phyloP scores from a whole-genome alignment of 352 stramenopile genomes.

The Globisporangium parvum region DNA sequence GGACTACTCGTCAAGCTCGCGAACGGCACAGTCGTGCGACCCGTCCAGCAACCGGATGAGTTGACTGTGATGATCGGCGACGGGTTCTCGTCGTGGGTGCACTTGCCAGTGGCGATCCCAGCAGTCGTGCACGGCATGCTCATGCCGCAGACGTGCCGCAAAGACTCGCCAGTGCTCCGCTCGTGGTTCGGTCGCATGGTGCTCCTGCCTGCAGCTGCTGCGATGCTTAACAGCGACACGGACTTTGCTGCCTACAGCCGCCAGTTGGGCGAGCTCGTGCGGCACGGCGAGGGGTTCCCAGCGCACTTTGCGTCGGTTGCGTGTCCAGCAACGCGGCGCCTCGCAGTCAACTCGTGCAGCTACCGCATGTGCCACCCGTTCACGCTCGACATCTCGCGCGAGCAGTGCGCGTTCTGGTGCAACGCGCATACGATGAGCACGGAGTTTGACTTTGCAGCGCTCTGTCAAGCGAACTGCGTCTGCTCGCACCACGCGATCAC shows the following conservation, averaged over 20 bases:
- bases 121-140: conserved; percentile 18
- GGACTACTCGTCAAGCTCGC: conserved; percentile 12
- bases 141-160: conserved; percentile 18
- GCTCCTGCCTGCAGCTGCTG: conserved; percentile 16
- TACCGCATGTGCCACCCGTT: conserved; percentile 26
- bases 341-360: conserved; percentile 18
- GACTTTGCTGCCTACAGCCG: conserved; percentile 23
- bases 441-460: conserved; percentile 10
- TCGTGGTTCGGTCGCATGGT: conserved; percentile 43
- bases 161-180: conserved; percentile 13
- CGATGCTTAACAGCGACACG: conserved; percentile 23
- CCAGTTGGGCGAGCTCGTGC: conserved; percentile 6
- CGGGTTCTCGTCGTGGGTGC: conserved; percentile 15
- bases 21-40: conserved; percentile 8
- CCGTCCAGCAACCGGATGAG: conserved; percentile 11
- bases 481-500: conserved; percentile 21
- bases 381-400: conserved; percentile 11
- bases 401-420: conserved; percentile 30
- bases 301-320: conserved; percentile 22
- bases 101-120: conserved; percentile 11
- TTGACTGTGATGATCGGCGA: conserved; percentile 19
- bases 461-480: conserved; percentile 24
- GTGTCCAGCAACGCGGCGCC: conserved; percentile 16
- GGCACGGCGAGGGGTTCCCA: conserved; percentile 5
- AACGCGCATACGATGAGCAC: conserved; percentile 21